These are phyloP conservation scores for Hanseniaspora jakobsenii DNA, from an alignment of 805 yeast species.

Conservation along the genomic window DNA sequence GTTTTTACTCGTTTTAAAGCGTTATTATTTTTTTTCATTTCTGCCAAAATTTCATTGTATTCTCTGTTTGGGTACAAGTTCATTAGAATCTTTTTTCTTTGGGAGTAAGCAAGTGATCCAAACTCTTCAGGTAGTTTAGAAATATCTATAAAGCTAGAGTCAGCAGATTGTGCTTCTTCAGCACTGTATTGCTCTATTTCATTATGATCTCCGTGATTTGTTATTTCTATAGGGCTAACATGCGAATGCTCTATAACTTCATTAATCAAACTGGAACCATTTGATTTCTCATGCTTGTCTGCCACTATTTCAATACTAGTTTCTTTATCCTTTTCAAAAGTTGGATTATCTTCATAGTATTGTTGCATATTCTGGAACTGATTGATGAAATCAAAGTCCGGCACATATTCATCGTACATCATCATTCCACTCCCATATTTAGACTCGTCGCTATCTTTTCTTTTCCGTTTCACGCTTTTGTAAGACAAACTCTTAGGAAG, in stretches of 20 bases:
- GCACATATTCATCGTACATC: constrained; percentile 65
- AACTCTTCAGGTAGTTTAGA: constrained; percentile 39
- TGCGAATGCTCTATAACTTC: constrained; percentile 8
- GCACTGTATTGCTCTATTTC: constrained; percentile 2
- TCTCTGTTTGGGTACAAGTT: constrained; percentile 31
- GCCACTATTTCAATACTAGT: not conserved
- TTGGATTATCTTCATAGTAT: constrained; percentile 18
- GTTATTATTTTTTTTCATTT: constrained; percentile 15
- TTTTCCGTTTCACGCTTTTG: constrained; percentile 2
- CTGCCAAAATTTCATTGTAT: constrained; percentile 26
- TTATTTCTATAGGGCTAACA: constrained; percentile 11
- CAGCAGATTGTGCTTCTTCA: not conserved
- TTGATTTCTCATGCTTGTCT: not conserved
- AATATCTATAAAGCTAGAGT: constrained; percentile 8
- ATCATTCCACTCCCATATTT: not conserved
- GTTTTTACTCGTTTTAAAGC: constrained; percentile 18
- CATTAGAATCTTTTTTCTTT: constrained; percentile 36
- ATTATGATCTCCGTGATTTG: not conserved
- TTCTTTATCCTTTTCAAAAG: constrained; percentile 17
- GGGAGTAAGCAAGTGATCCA: constrained; percentile 47
- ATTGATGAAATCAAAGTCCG: constrained; percentile 50
- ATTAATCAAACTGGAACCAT: too few species aligned
- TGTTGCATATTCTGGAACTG: constrained; percentile 40
- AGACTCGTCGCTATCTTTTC: not conserved
- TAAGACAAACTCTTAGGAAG: constrained; percentile 1